phyloP scores from a whole-genome alignment of 768 basidiomycete genomes.

The Dendrothele bispora region DNA sequence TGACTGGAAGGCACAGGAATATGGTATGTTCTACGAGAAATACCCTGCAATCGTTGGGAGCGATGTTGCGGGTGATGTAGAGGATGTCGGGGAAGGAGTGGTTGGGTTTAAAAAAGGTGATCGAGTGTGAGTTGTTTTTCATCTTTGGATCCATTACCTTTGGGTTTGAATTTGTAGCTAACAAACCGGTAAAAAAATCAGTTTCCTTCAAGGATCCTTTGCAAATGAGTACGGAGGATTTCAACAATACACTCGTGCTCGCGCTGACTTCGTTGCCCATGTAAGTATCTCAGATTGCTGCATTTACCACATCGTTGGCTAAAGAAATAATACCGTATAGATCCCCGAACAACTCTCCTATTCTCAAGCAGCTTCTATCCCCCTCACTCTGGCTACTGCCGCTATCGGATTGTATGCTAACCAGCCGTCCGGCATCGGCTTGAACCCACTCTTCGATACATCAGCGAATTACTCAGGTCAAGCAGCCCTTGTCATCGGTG shows the following conservation, averaged over 20 bases:
- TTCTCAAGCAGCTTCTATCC: conserved; percentile 32
- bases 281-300: conserved; percentile 18
- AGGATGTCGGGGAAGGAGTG: conserved; percentile 52
- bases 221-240: conserved; percentile 37
- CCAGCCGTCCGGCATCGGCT: conserved; percentile 5
- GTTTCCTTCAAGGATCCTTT: conserved; percentile 39
- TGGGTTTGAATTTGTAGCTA: too few relatives aligned
- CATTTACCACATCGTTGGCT: conserved; percentile 12
- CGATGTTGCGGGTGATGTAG: conserved; percentile 54
- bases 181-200: too few relatives aligned
- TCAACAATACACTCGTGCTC: conserved; percentile 45
- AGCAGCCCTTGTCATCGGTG: conserved; percentile 16
- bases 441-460: conserved; percentile 21
- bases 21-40: conserved; percentile 31
- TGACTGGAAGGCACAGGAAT: conserved; percentile 32
- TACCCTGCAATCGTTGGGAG: conserved; percentile 48
- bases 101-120: conserved; percentile 49
- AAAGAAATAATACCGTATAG: conserved; percentile 9
- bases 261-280: conserved; percentile 40
- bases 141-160: too few relatives aligned
- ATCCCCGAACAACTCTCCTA: conserved; percentile 29
- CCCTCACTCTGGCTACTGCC: conserved; percentile 32
- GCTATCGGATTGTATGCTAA: conserved; percentile 22
- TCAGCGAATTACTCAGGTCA: conserved; percentile 21
- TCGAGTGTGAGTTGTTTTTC: too few relatives aligned